Base-by-base conservation (phyloP, 257 asterid species). In the Echium plantagineum region DNA sequence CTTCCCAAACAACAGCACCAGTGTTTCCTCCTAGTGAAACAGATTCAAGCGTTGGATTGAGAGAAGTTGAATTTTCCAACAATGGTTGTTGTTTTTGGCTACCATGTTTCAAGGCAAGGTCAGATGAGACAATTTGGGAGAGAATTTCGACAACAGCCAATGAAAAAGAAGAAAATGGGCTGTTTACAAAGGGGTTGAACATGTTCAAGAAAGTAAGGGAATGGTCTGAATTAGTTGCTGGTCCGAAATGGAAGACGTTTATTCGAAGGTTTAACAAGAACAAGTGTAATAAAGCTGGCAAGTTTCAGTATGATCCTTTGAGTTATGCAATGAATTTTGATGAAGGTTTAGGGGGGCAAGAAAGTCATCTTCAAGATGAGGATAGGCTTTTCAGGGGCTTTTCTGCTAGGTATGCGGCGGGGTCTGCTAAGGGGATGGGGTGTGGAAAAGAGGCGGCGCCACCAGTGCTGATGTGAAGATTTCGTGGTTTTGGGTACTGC, bases 191-290 rank as follows among this genome's bases (percentile, higher is more conserved):
- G 32, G 32, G 46, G 46, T 35, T 75, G 7, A 64, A 54, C 15
- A 78, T 80, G 21, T 59, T 85, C 56, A 85, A 76, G 73, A 83
- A 83, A 72, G 73, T 72, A 19, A 72, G 94, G 55, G 94, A 83
- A 38, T 83, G 86, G 90, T 85, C 96, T 80, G 94, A 85, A 75
- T 70, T 88, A 55, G 93, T 74, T 20, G 96, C 96, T 10, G 96
- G 96, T n/a, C 96, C 96, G 13, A 88, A 80, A 79, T 88, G 96
- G 96, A 88, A 88, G 82, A 88, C 96, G 53, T 85, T 88, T 53
- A 88, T 88, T 58, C 85, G 94, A 24, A 82, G 94, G 55, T 73
- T 85, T 64, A 85, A 85, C 58, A 70, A 71, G 72, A 61, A 70
- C 60, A 63, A 81, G 20, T 20, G 75, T 12, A 83, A 62, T 12